Conservation (phyloP, 2,329 filamentous ascomycete species). For the Cladosporium halotolerans region DNA sequence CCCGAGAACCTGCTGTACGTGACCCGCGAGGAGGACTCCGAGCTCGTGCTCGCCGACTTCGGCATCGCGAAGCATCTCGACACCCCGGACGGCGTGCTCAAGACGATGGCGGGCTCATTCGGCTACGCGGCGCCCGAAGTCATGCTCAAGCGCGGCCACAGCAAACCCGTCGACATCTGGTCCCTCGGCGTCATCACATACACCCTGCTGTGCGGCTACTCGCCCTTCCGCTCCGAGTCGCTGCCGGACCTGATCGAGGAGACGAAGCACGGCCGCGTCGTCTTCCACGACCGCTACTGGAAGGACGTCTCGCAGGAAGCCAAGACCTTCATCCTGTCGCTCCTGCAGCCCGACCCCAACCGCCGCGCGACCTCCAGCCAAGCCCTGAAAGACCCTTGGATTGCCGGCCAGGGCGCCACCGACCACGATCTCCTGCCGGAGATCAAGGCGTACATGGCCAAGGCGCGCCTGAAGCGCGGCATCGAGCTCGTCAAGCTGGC, state of each 20-base stretch:
- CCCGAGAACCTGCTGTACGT: conserved; percentile 96
- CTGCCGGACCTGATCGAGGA: conserved; percentile 90
- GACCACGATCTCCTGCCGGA: conserved; percentile 97
- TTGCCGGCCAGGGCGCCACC: conserved; percentile 82
- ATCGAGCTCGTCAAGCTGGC: conserved; percentile 95
- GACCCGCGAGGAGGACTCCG: conserved; percentile 67
- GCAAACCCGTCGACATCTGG: conserved; percentile 99
- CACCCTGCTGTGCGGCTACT: conserved; percentile 95
- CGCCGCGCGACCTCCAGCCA: conserved; percentile 63
- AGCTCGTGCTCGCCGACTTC: conserved; percentile 91
- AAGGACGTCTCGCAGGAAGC: conserved; percentile 92
- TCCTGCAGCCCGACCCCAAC: conserved; percentile 73
- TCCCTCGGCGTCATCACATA: conserved; percentile 98
- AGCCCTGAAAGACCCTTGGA: conserved; percentile 52
- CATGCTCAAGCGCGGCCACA: conserved; percentile 95
- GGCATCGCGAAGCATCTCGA: conserved; percentile 98
- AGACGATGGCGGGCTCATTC: conserved; percentile 97
- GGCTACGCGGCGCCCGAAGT: conserved; percentile 97
- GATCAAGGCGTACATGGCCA: conserved; percentile 88
- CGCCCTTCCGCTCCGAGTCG: conserved; percentile 93
- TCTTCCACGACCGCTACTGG: conserved; percentile 98
- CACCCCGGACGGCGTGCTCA: conserved; percentile 81
- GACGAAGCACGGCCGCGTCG: conserved; percentile 73
- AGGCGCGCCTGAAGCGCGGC: conserved; percentile 82
- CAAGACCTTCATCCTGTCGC: conserved; percentile 81